Percentiles rank a stretch among this genome's conserved stretches.
Evolutionary conservation across 2,329 filamentous ascomycete genomes (phyloP).

Genomic region (Byssochlamys sp.): DNA sequence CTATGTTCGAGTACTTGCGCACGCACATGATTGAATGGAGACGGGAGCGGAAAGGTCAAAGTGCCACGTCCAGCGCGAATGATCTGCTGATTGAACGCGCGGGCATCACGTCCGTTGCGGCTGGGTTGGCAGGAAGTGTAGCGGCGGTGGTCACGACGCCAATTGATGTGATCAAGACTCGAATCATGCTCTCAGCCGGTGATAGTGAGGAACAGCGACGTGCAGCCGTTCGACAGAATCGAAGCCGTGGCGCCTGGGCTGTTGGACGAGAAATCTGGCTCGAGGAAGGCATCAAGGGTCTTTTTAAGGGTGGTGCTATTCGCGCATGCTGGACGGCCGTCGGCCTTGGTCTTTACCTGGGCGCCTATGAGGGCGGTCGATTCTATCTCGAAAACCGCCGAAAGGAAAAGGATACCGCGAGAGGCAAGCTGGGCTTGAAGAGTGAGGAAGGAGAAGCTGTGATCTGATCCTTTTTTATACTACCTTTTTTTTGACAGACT

Average conservation of each 20-base stretch:
- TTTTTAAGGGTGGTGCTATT: conserved; percentile 64
- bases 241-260: conserved; percentile 34
- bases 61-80: conserved; percentile 23
- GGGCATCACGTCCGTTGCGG: conserved; percentile 61
- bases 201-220: conserved; percentile 13
- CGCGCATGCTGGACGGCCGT: conserved; percentile 72
- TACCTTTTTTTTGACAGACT: neutral
- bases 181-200: conserved; percentile 67
- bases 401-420: conserved; percentile 8
- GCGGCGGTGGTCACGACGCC: conserved; percentile 78
- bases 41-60: conserved; percentile 14
- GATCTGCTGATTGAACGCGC: conserved; percentile 53
- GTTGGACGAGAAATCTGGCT: conserved; percentile 57
- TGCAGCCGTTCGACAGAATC: conserved; percentile 1
- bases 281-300: conserved; percentile 59
- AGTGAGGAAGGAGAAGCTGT: conserved; percentile 3
- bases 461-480: neutral
- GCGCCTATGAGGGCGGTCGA: conserved; percentile 73
- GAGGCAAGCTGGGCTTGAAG: neutral
- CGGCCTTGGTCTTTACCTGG: conserved; percentile 74
- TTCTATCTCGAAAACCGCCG: conserved; percentile 42
- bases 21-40: conserved; percentile 41
- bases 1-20: conserved; percentile 68
- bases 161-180: conserved; percentile 79
- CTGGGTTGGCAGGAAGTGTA: conserved; percentile 62